Conservation (phyloP, 2,329 filamentous ascomycete genomes). For the Botrytis fabae region DNA sequence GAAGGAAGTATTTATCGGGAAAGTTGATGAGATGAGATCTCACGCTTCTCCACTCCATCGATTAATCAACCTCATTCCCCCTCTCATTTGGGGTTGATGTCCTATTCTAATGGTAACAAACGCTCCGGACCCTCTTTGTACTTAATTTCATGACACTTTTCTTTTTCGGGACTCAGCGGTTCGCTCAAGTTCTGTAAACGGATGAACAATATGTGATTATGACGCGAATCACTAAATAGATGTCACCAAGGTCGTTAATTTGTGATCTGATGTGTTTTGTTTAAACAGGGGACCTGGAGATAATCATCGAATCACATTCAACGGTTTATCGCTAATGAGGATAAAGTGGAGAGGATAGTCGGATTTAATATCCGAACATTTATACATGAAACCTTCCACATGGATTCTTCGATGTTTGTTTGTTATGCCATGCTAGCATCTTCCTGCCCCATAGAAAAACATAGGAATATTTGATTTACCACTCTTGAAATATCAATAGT, state of each 20-base stretch:
- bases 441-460: neutral
- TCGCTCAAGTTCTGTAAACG: neutral
- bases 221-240: neutral
- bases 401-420: neutral
- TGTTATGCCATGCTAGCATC: neutral
- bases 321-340: neutral
- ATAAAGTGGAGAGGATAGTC: neutral
- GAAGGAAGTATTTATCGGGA: slow-evolving; percentile 17
- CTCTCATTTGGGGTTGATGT: neutral
- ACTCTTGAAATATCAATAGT: neutral
- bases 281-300: neutral
- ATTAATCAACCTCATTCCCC: neutral
- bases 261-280: slow-evolving; percentile 16
- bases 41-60: slow-evolving; percentile 12
- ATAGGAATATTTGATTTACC: neutral
- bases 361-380: slow-evolving; percentile 5
- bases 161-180: slow-evolving; percentile 14
- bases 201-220: neutral
- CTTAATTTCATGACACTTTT: slow-evolving; percentile 6
- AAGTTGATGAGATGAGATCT: neutral
- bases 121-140: neutral
- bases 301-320: neutral
- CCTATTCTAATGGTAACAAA: neutral
- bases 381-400: slow-evolving; percentile 15
- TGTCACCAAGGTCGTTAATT: neutral